Evolutionary conservation across 106 monocot genomes (phyloP).

Genomic region (Allium sativum): DNA sequence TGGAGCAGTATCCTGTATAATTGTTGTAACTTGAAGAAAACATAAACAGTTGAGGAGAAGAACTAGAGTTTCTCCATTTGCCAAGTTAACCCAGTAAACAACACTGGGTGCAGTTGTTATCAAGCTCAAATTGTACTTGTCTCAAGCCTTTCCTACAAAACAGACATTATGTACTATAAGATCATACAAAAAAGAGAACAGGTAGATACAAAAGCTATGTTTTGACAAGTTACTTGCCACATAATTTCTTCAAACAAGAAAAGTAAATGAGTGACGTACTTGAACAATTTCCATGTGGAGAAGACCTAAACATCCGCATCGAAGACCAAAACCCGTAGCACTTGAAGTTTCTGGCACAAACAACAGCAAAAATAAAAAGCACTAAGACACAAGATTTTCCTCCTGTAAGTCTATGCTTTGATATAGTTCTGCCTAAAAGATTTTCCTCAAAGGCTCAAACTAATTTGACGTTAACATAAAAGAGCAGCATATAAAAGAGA

Average conservation of each 20-base stretch:
- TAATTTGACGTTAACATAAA: no score
- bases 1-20: neutral
- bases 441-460: no score
- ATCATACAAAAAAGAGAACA: neutral
- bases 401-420: no score
- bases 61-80: conserved; percentile 67
- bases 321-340: conserved; percentile 98
- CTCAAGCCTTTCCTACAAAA: conserved; percentile 94
- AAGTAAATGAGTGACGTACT: no score
- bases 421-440: no score
- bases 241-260: no score
- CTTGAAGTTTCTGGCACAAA: conserved; percentile 95
- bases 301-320: conserved; percentile 92
- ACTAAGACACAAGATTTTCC: neutral
- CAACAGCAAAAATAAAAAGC: conserved; percentile 28
- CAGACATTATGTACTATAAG: conserved; percentile 1
- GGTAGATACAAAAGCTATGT: no score
- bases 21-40: neutral
- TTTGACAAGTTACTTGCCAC: no score
- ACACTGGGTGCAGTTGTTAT: conserved; percentile 99
- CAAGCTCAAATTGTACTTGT: conserved; percentile 79
- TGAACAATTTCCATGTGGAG: conserved; percentile 99
- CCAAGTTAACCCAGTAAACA: conserved; percentile 70
- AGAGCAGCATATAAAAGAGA: conserved; percentile 1
- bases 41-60: conserved; percentile 14